Base-by-base conservation (phyloP, 1,284 basidiomycete genomes). In the Ustilago nuda region DNA sequence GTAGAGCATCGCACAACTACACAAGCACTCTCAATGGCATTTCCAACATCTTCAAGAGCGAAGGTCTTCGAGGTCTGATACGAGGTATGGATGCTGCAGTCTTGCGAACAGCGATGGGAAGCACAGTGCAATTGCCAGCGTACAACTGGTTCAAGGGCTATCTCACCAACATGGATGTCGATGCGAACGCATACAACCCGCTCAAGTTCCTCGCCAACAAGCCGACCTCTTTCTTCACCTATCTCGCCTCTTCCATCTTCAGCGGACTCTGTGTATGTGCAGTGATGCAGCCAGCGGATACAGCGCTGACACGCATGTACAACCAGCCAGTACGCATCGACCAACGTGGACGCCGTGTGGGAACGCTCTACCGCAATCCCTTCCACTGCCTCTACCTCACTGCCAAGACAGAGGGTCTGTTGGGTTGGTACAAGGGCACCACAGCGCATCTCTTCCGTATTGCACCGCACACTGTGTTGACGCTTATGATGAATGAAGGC, bases 341-440 rank as follows among this genome's bases (percentile, higher is more conserved):
- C 36, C 66, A 73, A 62, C 63, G 75, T 8, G 75, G 75, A 36
- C 66, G 71, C 23, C 73, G 75, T 23, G 67, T 76, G 0, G 76
- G 72, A 8, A 72, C 67, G 41, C 70, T 78, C 9, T 77, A 66
- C 72, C 84, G 82, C 79, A 95, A 93, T 85, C 95, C 95, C 2
- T 91, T 98, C 80, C 95, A 98, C 83, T 98, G 95, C 87, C 88
- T 99, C 56, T 97, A 93, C 92, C 96, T 98, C 88, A 99, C 95
- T 0, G 90, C 94, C 76, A 92, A 92, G 85, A 89, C 92, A 0
- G 96, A 99, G 87, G 96, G 96, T 45, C 88, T 95, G 11, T 88
- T 91, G 48, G 96, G 94, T 13, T 83, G 82, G 82, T 85, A 85
- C 75, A 85, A 85, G 78, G 83, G 83, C 13, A 83, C 82, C 32